A percentile compares a stretch with the other conserved stretches of the same genome.
These are phyloP conservation scores for Candida nonsorbophila DNA, from an alignment of 805 yeast genomes.

Conservation along the genomic window DNA sequence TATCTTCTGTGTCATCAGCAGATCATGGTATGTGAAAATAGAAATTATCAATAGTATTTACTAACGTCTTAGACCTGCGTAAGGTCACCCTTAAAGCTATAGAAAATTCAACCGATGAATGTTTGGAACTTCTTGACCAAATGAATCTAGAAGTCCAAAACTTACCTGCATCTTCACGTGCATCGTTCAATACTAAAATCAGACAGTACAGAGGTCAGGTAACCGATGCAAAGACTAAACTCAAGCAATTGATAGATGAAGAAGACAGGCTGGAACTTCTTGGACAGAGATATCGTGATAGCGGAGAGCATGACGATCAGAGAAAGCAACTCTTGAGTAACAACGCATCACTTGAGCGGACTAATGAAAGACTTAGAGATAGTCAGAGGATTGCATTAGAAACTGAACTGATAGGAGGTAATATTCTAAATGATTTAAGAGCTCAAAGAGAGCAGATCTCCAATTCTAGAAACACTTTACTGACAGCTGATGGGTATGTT, in stretches of 20 bases:
- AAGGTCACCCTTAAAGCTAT: conserved; percentile 51
- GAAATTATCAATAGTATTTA: conserved; percentile 2
- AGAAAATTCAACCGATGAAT: conserved; percentile 72
- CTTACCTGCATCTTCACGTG: conserved; percentile 69
- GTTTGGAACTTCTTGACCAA: conserved; percentile 76
- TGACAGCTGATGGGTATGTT: conserved; percentile 89
- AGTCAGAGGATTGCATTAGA: conserved; percentile 88
- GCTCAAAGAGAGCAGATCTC: conserved; percentile 90
- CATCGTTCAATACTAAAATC: conserved; percentile 67
- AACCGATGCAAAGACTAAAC: conserved; percentile 50
- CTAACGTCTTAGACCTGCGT: conserved; percentile 40
- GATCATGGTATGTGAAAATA: conserved; percentile 8
- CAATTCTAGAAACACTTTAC: conserved; percentile 78
- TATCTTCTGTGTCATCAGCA: conserved; percentile 36
- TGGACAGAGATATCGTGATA: conserved; percentile 45
- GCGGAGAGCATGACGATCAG: conserved; percentile 51
- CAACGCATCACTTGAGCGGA: conserved; percentile 74
- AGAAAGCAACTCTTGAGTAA: conserved; percentile 75
- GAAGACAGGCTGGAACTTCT: conserved; percentile 70
- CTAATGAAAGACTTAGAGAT: conserved; percentile 78
- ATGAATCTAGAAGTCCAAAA: conserved; percentile 83
- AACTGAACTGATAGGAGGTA: conserved; percentile 88
- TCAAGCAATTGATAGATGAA: conserved; percentile 57
- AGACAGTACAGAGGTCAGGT: conserved; percentile 63
- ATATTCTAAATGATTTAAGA: conserved; percentile 79